Conservation (phyloP, 305 asterid genomes). For the Stenogyne calaminthoides region DNA sequence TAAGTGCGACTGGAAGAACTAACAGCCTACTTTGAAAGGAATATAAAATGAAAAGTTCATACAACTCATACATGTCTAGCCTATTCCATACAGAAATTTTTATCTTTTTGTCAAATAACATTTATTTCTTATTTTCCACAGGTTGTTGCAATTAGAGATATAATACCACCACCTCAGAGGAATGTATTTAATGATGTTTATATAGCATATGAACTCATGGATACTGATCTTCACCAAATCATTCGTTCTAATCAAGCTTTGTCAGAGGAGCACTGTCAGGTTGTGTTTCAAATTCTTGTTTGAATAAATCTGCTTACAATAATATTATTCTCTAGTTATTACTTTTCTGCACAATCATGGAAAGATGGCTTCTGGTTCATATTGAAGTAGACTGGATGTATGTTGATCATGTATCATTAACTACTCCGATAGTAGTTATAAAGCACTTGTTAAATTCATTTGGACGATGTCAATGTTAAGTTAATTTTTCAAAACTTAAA, state of each 20-base stretch:
- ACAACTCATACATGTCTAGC: not conserved
- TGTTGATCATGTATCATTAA: constrained; percentile 5
- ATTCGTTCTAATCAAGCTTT: constrained; percentile 93
- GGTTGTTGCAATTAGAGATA: constrained; percentile 96
- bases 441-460: not conserved
- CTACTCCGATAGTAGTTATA: constrained; percentile 6
- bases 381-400: constrained; percentile 17
- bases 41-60: not conserved
- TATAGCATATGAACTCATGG: constrained; percentile 96
- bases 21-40: not conserved
- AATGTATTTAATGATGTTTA: constrained; percentile 88
- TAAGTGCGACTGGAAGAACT: constrained; percentile 1
- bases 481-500: constrained; percentile 5
- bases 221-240: constrained; percentile 95
- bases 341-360: constrained; percentile 8
- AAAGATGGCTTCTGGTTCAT: constrained; percentile 14
- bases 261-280: constrained; percentile 99
- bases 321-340: constrained; percentile 17
- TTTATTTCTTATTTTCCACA: constrained; percentile 38
- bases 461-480: not conserved
- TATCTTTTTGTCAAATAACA: constrained; percentile 7
- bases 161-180: constrained; percentile 89
- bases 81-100: not conserved
- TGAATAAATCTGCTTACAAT: not conserved
- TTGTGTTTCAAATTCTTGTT: constrained; percentile 31